Base-by-base conservation (phyloP, 495 filamentous ascomycete genomes). In the Paragyromitra xinjiangensis region DNA sequence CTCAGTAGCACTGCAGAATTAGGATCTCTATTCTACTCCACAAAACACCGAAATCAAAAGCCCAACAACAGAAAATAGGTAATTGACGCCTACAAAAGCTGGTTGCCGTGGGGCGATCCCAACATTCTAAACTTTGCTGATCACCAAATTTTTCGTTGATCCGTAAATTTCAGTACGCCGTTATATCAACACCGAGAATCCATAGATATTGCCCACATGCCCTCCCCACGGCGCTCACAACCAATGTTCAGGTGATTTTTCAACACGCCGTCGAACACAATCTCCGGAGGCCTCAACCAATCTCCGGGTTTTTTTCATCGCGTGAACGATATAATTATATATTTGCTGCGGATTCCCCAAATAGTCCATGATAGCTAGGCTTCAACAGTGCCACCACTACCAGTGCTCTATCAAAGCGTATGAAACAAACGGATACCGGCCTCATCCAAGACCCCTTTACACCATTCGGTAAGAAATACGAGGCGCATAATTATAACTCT, bases 391-490 rank as follows among this genome's bases (percentile, higher is more conserved):
- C 48, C 26, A 68, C 62, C 24, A 56, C 42, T 58, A 1, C 24
- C 2, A 58, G 34, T 24, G 34, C 26, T 73, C 50, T 45, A 73
- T 45, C 45, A 67, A 65, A n/a, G 6, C 45, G 19, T 19, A 39
- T 70, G 24, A 59, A 70, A 70, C 14, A 58, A 58, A 29, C 64
- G 64, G 64, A 45, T 73, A 70, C 64, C 50, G 45, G 34, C 67
- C 19, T 69, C 51, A 34, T 9, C 50, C 2, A 59, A 29, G 39
- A 44, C 19, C n/a, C 12, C 6, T 34, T 42, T 44, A 37, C 69
- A 42, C 50, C 58, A 39, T 64, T 45, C 39, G 24, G 29, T 55
- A 75, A n/a, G 53, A 69, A 73, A 44, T 16, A 59, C 29, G 29
- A 75, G 26, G 26, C 61, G 16, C 42, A 24, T 70, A 34, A 24